Evolutionary conservation across 2,329 filamentous ascomycete species (phyloP), one percentile per base, ranked within the genome.

Genomic region (Ampelomyces quisqualis): DNA sequence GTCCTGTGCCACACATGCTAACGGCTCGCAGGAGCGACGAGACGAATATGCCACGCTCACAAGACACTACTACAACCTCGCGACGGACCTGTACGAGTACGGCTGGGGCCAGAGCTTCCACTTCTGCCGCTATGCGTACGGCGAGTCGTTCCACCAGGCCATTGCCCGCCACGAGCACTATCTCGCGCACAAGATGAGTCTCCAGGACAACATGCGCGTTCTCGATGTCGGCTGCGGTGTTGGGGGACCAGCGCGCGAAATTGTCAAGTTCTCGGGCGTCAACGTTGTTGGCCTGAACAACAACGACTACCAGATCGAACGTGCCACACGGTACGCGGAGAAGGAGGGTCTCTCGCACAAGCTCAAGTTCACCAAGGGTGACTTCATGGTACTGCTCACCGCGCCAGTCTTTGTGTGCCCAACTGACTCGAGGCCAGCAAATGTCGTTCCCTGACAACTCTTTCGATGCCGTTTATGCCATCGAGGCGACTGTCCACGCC

Each of bases 301-400:
- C 82, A 97, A 97, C 72, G 89, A 96, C 74, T 98, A 98, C 77
- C 93, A 97, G 75, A 95, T 97, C 55, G 82, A 96, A 68, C 88
- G 93, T 53, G 91, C 90, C n/a, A 90, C 83, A 10, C 77, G 79
- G 39, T 95, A 96, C 66, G 89, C 90, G 2, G 72, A 79, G 48
- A 88, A 89, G 71, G 88, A 95, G 72, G 84, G 85, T 36, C 76
- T 97, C 37, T 78, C 84, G 1, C 71, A 88, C 62, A 89, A 95
- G 74, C 75, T 95, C 55, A 79, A 78, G 50, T 97, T 89, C 61
- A 85, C 89, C 65, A 96, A 97, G 80, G 91, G 90, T 38, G 91
- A 97, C 65, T 98, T 98, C 70, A 97, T 97, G 91, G 76, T 78
- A 69, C 18, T 4, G 15, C n/a, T 23, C 15, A 15, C 21, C 2